phyloP scores from a whole-genome alignment of 306 rosid species.

The Prosopis cineraria region DNA sequence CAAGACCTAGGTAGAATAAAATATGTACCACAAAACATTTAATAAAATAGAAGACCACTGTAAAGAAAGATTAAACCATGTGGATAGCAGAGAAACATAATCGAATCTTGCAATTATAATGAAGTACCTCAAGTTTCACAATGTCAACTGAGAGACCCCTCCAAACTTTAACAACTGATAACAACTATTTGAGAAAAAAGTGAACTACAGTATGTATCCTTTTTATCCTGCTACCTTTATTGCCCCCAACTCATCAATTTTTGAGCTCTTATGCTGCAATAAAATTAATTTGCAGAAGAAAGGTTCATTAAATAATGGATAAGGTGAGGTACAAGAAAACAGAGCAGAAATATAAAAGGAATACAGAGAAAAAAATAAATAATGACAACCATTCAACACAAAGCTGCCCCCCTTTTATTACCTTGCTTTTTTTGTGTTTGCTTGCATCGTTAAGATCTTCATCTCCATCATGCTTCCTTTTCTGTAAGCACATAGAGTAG shows the following conservation, averaged over 20 bases:
- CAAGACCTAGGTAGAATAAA: not conserved
- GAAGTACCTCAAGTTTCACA: constrained; percentile 20
- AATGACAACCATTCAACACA: constrained; percentile 14
- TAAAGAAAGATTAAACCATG: no score
- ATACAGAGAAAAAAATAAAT: not conserved
- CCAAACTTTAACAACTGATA: constrained; percentile 48
- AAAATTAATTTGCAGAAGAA: not conserved
- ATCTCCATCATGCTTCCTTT: constrained; percentile 98
- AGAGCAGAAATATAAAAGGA: constrained; percentile 16
- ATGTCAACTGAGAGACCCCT: constrained; percentile 49
- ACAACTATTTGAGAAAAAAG: constrained; percentile 54
- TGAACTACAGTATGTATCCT: constrained; percentile 38
- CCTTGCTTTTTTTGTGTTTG: constrained; percentile 99
- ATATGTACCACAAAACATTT: not conserved
- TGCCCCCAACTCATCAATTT: no score
- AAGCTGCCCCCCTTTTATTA: constrained; percentile 59
- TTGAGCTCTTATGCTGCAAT: no score
- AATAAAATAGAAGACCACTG: not conserved
- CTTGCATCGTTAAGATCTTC: constrained; percentile 83
- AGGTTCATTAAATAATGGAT: constrained; percentile 3
- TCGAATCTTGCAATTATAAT: no score
- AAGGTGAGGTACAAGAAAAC: constrained; percentile 11
- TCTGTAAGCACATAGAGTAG: constrained; percentile 58
- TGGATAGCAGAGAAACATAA: no score
- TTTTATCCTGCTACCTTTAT: constrained; percentile 71